Evolutionary conservation across 371 early-diverging fungal species (phyloP).

Genomic region (Zychaea mexicana): DNA sequence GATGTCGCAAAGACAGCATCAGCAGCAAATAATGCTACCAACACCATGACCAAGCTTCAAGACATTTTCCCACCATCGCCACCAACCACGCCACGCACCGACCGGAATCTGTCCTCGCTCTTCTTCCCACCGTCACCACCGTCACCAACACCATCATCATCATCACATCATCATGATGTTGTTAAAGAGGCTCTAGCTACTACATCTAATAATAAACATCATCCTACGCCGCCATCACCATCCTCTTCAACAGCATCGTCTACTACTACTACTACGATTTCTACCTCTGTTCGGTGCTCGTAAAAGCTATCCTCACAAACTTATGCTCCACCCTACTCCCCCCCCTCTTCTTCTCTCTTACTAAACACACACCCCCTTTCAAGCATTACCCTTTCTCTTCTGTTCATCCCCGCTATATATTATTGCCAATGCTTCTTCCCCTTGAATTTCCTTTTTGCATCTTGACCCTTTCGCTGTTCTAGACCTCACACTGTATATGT

Average conservation of each 20-base stretch:
- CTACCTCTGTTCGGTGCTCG: background rate
- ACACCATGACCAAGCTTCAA: background rate
- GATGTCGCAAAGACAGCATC: no score
- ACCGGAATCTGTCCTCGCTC: background rate
- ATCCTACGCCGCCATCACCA: background rate
- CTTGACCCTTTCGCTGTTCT: background rate
- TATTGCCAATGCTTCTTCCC: background rate
- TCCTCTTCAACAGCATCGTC: background rate
- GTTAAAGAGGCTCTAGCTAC: background rate
- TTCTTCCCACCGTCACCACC: background rate
- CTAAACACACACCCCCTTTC: no score
- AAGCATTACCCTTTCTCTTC: no score
- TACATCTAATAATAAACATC: background rate
- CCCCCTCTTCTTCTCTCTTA: background rate
- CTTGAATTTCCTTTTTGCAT: constrained; percentile 2
- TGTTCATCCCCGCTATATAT: no score
- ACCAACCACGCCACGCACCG: constrained; percentile 1
- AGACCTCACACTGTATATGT: background rate
- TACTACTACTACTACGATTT: no score
- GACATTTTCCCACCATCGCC: constrained; percentile 8
- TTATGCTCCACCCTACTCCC: background rate
- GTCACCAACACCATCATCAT: background rate
- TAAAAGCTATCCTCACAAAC: background rate
- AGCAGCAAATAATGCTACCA: background rate
- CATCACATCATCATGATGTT: background rate